phyloP scores from a whole-genome alignment of 2,329 filamentous ascomycete genomes.

The Fusarium illudens region DNA sequence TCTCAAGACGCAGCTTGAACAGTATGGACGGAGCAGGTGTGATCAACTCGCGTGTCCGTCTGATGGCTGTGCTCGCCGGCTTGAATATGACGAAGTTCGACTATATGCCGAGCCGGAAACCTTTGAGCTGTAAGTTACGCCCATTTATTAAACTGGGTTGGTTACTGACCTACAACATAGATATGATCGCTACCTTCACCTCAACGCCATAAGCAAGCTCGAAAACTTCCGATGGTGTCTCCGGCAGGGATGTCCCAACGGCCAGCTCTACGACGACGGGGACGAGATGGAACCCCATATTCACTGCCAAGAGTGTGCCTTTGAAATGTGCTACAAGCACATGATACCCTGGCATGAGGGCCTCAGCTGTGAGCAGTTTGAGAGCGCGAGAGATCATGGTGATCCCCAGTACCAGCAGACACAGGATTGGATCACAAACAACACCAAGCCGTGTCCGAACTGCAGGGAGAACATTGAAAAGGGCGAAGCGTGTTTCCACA shows the following conservation, averaged over 20 bases:
- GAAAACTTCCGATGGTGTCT: slow-evolving; percentile 21
- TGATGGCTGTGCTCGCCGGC: background rate
- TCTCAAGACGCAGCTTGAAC: slow-evolving; percentile 1
- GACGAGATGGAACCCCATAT: background rate
- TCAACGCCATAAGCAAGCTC: slow-evolving; percentile 4
- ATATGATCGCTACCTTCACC: slow-evolving; percentile 16
- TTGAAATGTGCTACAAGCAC: slow-evolving; percentile 16
- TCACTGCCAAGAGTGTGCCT: slow-evolving; percentile 8
- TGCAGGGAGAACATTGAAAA: slow-evolving; percentile 12
- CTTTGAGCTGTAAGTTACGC: background rate
- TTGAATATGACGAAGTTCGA: slow-evolving; percentile 9
- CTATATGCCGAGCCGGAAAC: slow-evolving; percentile 9
- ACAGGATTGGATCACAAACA: background rate
- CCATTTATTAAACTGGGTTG: background rate
- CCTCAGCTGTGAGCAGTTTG: background rate
- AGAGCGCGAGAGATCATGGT: background rate
- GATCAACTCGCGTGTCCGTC: slow-evolving; percentile 11
- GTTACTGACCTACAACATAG: background rate
- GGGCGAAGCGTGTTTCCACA: slow-evolving; percentile 12
- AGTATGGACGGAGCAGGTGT: slow-evolving; percentile 9
- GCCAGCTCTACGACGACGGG: slow-evolving; percentile 8
- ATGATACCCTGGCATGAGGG: slow-evolving; percentile 12
- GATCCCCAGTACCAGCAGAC: slow-evolving; percentile 2
- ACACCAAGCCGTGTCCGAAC: slow-evolving; percentile 14
- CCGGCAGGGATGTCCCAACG: slow-evolving; percentile 1